Conservation (phyloP, 805 yeast genomes). For the Ogataea paraovalis region DNA sequence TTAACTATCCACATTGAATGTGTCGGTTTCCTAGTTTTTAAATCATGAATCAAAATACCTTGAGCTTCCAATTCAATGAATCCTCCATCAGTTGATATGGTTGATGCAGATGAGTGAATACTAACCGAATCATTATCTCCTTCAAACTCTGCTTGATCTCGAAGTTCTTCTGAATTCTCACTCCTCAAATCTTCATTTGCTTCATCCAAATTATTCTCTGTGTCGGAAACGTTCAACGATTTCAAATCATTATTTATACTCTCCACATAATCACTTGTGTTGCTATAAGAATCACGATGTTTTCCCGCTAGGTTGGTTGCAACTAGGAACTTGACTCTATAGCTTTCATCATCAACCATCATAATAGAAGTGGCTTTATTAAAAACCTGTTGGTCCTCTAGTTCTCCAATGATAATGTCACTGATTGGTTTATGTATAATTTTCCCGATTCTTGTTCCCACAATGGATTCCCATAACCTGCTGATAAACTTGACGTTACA, state of each 20-base stretch:
- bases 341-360: slow-evolving; percentile 71
- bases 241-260: too few relatives aligned
- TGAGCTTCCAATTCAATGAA: slow-evolving; percentile 84
- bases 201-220: background rate
- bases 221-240: background rate
- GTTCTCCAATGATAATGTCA: slow-evolving; percentile 60
- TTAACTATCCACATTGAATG: slow-evolving; percentile 93
- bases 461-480: slow-evolving; percentile 72
- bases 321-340: slow-evolving; percentile 69
- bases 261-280: background rate
- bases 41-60: slow-evolving; percentile 77
- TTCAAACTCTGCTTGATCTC: background rate
- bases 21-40: slow-evolving; percentile 51
- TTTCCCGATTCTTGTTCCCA: slow-evolving; percentile 60
- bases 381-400: slow-evolving; percentile 64
- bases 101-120: slow-evolving; percentile 26
- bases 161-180: slow-evolving; percentile 2
- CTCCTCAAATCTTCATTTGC: background rate
- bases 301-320: slow-evolving; percentile 21
- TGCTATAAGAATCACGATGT: background rate
- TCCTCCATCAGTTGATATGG: slow-evolving; percentile 54
- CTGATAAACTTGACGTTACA: slow-evolving; percentile 75
- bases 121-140: slow-evolving; percentile 25
- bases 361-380: slow-evolving; percentile 65
- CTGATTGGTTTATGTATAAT: slow-evolving; percentile 56